Evolutionary conservation across 1,139 yeast genomes (phyloP).

Genomic region (Geotrichum europaeum): DNA sequence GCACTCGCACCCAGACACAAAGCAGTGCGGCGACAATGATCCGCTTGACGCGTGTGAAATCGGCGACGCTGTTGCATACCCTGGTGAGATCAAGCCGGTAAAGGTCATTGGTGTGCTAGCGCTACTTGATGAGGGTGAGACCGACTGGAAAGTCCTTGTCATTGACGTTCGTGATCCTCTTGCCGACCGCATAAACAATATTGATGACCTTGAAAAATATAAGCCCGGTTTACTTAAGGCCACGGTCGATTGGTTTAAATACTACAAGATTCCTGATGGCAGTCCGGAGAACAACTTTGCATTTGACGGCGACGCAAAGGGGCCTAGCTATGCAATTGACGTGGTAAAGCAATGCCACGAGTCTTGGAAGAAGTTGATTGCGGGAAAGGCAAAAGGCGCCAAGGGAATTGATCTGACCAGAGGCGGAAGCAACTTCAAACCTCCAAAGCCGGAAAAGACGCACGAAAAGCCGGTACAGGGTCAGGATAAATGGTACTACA

Average conservation of each 20-base stretch:
- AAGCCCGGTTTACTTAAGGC: slow-evolving; percentile 84
- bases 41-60: slow-evolving; percentile 96
- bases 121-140: slow-evolving; percentile 90
- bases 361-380: slow-evolving; percentile 69
- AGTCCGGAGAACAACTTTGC: slow-evolving; percentile 85
- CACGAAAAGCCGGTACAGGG: neutral
- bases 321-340: slow-evolving; percentile 62
- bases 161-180: slow-evolving; percentile 79
- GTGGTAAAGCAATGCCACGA: slow-evolving; percentile 68
- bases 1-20: slow-evolving; percentile 41
- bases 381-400: slow-evolving; percentile 44
- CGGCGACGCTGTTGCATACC: slow-evolving; percentile 60
- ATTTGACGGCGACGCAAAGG: slow-evolving; percentile 73
- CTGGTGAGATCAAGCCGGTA: slow-evolving; percentile 76
- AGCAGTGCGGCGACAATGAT: slow-evolving; percentile 83
- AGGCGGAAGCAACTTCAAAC: slow-evolving; percentile 3
- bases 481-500: neutral
- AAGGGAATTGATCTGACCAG: slow-evolving; percentile 46
- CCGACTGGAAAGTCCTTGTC: slow-evolving; percentile 94
- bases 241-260: slow-evolving; percentile 89
- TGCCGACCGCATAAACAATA: slow-evolving; percentile 66
- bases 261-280: slow-evolving; percentile 92
- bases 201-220: slow-evolving; percentile 72
- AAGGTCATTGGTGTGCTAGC: slow-evolving; percentile 93
- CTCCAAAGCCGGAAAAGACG: slow-evolving; percentile 17